phyloP scores from a whole-genome alignment of 345 rosid genomes.

The Melaleuca alternifolia region DNA sequence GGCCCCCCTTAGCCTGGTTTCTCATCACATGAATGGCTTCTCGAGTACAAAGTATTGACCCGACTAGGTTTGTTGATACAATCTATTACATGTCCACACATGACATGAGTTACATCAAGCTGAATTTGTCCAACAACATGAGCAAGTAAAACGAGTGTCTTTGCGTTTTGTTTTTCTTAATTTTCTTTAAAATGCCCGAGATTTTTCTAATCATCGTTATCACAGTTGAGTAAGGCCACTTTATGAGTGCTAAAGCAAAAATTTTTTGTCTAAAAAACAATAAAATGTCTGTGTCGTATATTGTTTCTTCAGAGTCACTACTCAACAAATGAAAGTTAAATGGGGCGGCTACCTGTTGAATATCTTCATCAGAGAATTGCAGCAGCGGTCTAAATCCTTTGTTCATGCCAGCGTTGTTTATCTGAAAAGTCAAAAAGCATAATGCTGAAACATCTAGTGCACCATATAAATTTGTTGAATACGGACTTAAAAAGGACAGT shows the following conservation, averaged over 20 bases:
- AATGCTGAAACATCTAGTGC: not conserved
- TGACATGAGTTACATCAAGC: not conserved
- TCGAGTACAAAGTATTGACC: conserved; percentile 86
- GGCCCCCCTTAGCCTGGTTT: conserved; percentile 64
- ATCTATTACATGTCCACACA: conserved; percentile 33
- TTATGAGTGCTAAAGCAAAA: not conserved
- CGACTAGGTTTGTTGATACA: conserved; percentile 90
- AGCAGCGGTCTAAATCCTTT: conserved; percentile 90
- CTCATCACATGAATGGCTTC: conserved; percentile 81
- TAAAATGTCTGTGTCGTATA: not conserved
- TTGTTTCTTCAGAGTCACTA: not conserved
- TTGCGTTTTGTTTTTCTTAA: not conserved
- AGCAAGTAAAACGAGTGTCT: not conserved
- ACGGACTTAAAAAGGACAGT: not conserved
- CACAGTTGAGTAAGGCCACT: not conserved
- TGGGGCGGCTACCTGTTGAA: conserved; percentile 49
- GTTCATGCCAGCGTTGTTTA: conserved; percentile 89
- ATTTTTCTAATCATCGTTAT: not conserved
- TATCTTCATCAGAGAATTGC: conserved; percentile 80
- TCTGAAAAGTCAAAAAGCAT: conserved; percentile 20
- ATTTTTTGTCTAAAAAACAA: not conserved
- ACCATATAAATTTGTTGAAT: not conserved
- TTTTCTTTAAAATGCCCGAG: not conserved
- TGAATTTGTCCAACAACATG: not conserved
- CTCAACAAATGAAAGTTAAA: not conserved